A percentile compares a stretch with the other conserved stretches of the same genome.
phyloP scores from a whole-genome alignment of 2,329 filamentous ascomycete genomes.

The Colletotrichum karsti region DNA sequence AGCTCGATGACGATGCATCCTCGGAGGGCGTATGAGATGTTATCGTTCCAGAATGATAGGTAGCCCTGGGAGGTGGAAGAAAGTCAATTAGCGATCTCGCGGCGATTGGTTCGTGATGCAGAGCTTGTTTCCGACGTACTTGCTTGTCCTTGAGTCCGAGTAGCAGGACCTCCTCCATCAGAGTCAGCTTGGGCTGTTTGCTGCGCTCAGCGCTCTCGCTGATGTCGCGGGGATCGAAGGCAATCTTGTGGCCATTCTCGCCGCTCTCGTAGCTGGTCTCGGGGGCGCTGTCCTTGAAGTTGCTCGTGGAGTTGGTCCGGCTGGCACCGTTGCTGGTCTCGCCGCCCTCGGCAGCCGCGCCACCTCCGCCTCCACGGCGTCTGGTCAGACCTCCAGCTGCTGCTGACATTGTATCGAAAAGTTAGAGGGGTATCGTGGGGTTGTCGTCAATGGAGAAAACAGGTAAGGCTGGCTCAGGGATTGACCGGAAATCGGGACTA shows the following conservation, averaged over 20 bases:
- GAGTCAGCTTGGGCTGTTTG: slow-evolving; percentile 97
- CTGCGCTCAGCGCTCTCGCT: slow-evolving; percentile 94
- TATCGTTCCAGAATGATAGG: slow-evolving; percentile 99
- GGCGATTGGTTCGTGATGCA: background rate
- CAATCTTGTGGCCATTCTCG: slow-evolving; percentile 98
- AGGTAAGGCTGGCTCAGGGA: slow-evolving; percentile 11
- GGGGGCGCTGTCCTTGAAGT: slow-evolving; percentile 62
- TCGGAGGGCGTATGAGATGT: slow-evolving; percentile 96
- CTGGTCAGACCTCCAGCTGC: slow-evolving; percentile 59
- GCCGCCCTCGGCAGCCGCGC: slow-evolving; percentile 68
- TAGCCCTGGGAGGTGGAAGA: slow-evolving; percentile 73
- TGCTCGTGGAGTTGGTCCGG: slow-evolving; percentile 64
- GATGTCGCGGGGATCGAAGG: slow-evolving; percentile 95
- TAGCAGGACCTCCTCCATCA: slow-evolving; percentile 98
- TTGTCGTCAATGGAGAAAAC: slow-evolving; percentile 13
- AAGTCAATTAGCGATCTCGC: background rate
- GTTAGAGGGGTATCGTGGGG: slow-evolving; percentile 16
- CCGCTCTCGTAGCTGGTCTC: slow-evolving; percentile 90
- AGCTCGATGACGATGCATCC: slow-evolving; percentile 99
- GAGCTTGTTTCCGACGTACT: slow-evolving; percentile 60
- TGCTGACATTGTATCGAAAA: slow-evolving; percentile 24
- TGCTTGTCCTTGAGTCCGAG: slow-evolving; percentile 99
- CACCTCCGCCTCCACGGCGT: slow-evolving; percentile 73
- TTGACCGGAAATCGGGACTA: slow-evolving; percentile 7
- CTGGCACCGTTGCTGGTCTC: slow-evolving; percentile 59